A percentile compares a stretch with the other conserved stretches of the same genome.
These are phyloP conservation scores for Gossypium anomalum DNA, from an alignment of 345 rosid species.

Conservation along the genomic window DNA sequence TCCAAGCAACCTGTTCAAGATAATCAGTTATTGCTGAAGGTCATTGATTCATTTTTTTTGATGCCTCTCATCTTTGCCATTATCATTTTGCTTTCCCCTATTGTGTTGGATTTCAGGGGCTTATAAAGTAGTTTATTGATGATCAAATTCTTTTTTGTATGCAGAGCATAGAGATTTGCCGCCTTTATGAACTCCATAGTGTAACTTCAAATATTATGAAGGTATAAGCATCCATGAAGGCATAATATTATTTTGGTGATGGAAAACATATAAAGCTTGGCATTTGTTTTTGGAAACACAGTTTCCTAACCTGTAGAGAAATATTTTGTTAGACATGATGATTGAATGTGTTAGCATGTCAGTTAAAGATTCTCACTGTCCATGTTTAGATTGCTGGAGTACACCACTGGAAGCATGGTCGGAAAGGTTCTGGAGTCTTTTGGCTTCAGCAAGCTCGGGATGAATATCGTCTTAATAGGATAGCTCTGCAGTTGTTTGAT, in stretches of 20 bases:
- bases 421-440: conserved; percentile 75
- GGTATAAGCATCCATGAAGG: conserved; percentile 36
- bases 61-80: conserved; percentile 3
- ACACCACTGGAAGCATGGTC: conserved; percentile 94
- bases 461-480: conserved; percentile 62
- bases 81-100: background rate
- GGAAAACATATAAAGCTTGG: background rate
- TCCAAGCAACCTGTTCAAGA: conserved; percentile 70
- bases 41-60: conserved; percentile 18
- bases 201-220: conserved; percentile 76
- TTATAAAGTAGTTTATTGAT: conserved; percentile 14
- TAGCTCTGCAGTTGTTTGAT: conserved; percentile 83
- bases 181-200: conserved; percentile 64
- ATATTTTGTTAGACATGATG: background rate
- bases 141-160: conserved; percentile 13
- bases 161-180: conserved; percentile 90
- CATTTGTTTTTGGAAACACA: background rate
- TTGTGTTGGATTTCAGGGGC: background rate
- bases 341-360: background rate
- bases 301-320: background rate
- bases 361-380: background rate
- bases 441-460: conserved; percentile 96
- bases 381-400: conserved; percentile 72
- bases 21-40: conserved; percentile 70
- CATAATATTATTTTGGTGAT: conserved; percentile 1